A percentile compares a stretch with the other conserved stretches of the same genome.
These are phyloP conservation scores for Pseudocercospora musae DNA, from an alignment of 2,329 filamentous ascomycete species.

Conservation along the genomic window DNA sequence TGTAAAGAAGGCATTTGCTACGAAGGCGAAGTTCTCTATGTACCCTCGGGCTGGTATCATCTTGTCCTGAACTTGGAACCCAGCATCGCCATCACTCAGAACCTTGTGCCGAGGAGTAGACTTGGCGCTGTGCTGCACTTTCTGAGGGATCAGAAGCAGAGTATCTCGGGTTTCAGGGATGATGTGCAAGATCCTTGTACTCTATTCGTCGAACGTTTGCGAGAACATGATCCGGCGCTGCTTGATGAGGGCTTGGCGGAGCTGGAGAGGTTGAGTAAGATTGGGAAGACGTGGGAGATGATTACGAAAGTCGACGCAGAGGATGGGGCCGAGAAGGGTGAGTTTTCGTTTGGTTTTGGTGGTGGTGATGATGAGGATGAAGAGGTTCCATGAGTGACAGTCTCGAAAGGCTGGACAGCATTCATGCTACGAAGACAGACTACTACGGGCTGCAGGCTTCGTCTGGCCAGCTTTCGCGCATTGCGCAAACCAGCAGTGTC, in stretches of 20 bases:
- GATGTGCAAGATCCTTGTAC: constrained; percentile 69
- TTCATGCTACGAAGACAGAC: too few species aligned
- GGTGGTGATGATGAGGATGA: constrained; percentile 46
- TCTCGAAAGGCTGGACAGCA: too few species aligned
- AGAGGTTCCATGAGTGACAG: constrained; percentile 24
- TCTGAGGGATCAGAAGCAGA: constrained; percentile 74
- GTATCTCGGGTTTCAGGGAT: constrained; percentile 80
- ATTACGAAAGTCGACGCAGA: constrained; percentile 59
- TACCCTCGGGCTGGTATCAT: constrained; percentile 96
- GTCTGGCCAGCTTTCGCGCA: too few species aligned
- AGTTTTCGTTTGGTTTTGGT: constrained; percentile 61
- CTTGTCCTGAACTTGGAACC: constrained; percentile 84
- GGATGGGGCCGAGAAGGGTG: constrained; percentile 44
- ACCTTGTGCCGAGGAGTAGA: constrained; percentile 79
- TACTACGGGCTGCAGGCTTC: too few species aligned
- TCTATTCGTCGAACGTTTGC: constrained; percentile 69
- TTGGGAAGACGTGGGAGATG: constrained; percentile 83
- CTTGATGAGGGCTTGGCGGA: constrained; percentile 63
- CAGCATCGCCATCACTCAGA: constrained; percentile 88
- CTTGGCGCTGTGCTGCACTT: constrained; percentile 75
- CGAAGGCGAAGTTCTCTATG: constrained; percentile 83
- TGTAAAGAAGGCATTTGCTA: constrained; percentile 83
- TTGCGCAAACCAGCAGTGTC: too few species aligned
- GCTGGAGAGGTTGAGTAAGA: constrained; percentile 59
- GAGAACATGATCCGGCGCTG: constrained; percentile 61